Percentiles rank a stretch among this genome's conserved stretches.
Evolutionary conservation across 768 basidiomycete genomes (phyloP).

Genomic region (Panaeolus cyanescens): DNA sequence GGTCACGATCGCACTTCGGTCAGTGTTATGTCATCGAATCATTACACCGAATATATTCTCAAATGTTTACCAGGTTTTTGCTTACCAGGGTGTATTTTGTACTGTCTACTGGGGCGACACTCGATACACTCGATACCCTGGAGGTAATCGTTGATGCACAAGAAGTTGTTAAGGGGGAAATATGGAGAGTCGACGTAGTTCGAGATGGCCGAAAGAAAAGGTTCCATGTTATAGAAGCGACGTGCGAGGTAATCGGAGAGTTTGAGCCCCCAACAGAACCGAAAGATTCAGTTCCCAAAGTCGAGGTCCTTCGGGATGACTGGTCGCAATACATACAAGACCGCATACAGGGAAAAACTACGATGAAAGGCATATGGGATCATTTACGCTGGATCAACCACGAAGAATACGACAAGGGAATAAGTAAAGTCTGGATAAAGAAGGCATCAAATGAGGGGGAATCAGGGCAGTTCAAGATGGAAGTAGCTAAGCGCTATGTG

Average conservation of each 20-base stretch:
- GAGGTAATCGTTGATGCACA: slow-evolving; percentile 45
- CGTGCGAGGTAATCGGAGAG: slow-evolving; percentile 71
- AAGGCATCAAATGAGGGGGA: slow-evolving; percentile 44
- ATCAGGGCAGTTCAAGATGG: slow-evolving; percentile 39
- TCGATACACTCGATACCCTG: slow-evolving; percentile 34
- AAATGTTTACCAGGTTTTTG: slow-evolving; percentile 52
- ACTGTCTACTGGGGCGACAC: slow-evolving; percentile 50
- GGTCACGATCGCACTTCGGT: slow-evolving; percentile 59
- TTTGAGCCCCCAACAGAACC: slow-evolving; percentile 11
- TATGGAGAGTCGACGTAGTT: slow-evolving; percentile 57
- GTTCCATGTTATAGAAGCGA: slow-evolving; percentile 66
- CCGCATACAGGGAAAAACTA: slow-evolving; percentile 3
- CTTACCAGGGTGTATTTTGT: slow-evolving; percentile 65
- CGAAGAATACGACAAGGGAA: slow-evolving; percentile 70
- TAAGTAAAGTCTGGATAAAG: slow-evolving; percentile 66
- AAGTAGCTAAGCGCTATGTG: slow-evolving; percentile 63
- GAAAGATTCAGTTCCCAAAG: neutral
- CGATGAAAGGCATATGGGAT: slow-evolving; percentile 32
- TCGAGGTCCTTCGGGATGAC: slow-evolving; percentile 48
- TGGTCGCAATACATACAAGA: slow-evolving; percentile 62
- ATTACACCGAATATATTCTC: neutral
- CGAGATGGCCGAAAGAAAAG: slow-evolving; percentile 22
- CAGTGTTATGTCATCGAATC: slow-evolving; percentile 12
- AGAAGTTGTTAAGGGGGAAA: slow-evolving; percentile 54
- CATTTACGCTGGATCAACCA: slow-evolving; percentile 65